Evolutionary conservation across 1,284 basidiomycete genomes (phyloP).

Genomic region (Rhodotorula sp.): DNA sequence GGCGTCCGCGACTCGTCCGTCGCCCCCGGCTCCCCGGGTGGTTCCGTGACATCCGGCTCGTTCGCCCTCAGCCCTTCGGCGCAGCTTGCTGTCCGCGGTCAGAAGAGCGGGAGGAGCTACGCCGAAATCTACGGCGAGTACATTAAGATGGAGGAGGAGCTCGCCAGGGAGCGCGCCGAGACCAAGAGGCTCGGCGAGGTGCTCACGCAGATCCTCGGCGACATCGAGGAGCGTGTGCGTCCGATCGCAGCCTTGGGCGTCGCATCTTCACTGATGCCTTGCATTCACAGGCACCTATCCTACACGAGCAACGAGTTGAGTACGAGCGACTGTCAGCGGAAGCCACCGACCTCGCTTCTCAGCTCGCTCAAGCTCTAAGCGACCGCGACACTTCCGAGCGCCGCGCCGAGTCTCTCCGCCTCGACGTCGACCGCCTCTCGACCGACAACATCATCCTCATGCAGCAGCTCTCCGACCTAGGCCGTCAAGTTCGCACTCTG

Average conservation of each 20-base stretch:
- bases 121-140: constrained; percentile 88
- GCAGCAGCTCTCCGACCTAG: constrained; percentile 76
- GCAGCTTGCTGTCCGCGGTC: constrained; percentile 22
- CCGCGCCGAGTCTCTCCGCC: constrained; percentile 31
- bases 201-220: constrained; percentile 66
- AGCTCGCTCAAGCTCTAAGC: constrained; percentile 67
- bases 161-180: constrained; percentile 70
- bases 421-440: constrained; percentile 40
- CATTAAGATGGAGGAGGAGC: constrained; percentile 77
- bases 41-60: constrained; percentile 7
- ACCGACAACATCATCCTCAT: constrained; percentile 57
- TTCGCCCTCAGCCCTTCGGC: constrained; percentile 36
- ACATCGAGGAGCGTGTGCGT: constrained; percentile 83
- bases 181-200: constrained; percentile 76
- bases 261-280: not conserved
- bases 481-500: constrained; percentile 76
- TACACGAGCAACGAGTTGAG: constrained; percentile 80
- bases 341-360: constrained; percentile 71
- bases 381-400: constrained; percentile 59
- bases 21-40: constrained; percentile 13
- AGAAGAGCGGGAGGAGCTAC: constrained; percentile 70
- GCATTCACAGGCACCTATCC: constrained; percentile 69
- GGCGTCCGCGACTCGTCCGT: not conserved
- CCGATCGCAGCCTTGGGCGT: not conserved
- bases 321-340: constrained; percentile 75